Base-by-base conservation (phyloP, 2,329 filamentous ascomycete genomes). In the Aspergillus fischeri region DNA sequence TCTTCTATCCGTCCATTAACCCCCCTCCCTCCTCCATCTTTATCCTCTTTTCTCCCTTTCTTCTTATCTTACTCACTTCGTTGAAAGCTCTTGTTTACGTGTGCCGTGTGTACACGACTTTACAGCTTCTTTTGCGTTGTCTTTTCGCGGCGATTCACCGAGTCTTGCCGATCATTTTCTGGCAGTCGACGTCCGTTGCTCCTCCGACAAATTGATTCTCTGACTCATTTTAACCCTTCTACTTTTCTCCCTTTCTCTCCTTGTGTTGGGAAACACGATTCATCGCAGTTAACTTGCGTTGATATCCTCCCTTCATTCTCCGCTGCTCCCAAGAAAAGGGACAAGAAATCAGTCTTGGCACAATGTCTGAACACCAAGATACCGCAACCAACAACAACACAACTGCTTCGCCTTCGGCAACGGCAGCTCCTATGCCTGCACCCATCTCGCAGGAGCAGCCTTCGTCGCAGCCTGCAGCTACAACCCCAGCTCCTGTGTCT, bases 291-390 rank as follows among this genome's bases (percentile, higher is more conserved):
- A 25, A 32, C 52, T 41, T 52, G 49, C 60, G 58, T 60, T 59
- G 60, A 61, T 57, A 50, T 35, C 47, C 42, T 45, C 55, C 49
- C 28, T 25, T 54, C 51, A 49, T 57, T 59, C 66, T 68, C 70
- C 68, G 67, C 71, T 64, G 63, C 61, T 63, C 62, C 65, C 65
- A 67, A 68, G 65, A 67, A 60, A 35, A 63, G 57, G 55, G 65
- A 70, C 67, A 68, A 73, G 65, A 69, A 61, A 65, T 53, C 65
- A 69, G 67, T 72, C 71, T 73, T 76, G 72, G 72, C 73, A 70
- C 44, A 11, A 75, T 75, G 72, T 66, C 72, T 62, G 73, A 76
- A 58, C 67, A 69, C 60, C 70, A 72, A 70, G 63, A 68, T 67
- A 61, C 63, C 60, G 65, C 66, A 58, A 61, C 55, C 63, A 27